phyloP scores from a whole-genome alignment of 73 alveolate species.

The Tetrahymena borealis region DNA sequence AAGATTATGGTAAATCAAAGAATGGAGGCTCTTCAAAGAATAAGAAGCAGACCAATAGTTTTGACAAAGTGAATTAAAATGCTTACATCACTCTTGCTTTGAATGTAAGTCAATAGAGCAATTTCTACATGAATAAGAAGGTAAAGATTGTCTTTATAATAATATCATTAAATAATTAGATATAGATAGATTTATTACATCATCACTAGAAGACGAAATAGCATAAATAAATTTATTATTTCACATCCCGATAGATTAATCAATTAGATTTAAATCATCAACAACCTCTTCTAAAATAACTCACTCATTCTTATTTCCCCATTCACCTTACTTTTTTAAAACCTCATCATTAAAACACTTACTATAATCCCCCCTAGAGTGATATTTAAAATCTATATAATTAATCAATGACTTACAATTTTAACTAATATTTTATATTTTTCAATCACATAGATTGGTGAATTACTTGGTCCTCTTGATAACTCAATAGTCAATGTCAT shows the following conservation, averaged over 20 bases:
- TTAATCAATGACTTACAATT: no score
- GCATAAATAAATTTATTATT: no score
- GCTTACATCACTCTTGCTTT: background rate
- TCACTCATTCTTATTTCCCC: no score
- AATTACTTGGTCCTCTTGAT: background rate
- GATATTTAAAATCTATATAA: background rate
- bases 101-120: background rate
- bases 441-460: background rate
- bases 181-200: no score
- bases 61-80: background rate
- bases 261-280: no score
- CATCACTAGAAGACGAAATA: no score
- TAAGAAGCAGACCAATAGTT: background rate
- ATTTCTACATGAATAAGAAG: background rate
- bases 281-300: no score
- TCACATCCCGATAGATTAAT: no score
- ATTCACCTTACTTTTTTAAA: no score
- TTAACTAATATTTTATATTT: background rate
- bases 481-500: background rate
- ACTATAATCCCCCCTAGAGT: no score
- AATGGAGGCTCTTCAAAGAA: background rate
- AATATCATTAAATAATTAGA: background rate
- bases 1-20: background rate
- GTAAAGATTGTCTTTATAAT: background rate
- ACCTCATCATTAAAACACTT: no score